These are phyloP conservation scores for Globisporangium rhizosaccharum DNA, from an alignment of 352 stramenopile genomes.

Conservation along the genomic window DNA sequence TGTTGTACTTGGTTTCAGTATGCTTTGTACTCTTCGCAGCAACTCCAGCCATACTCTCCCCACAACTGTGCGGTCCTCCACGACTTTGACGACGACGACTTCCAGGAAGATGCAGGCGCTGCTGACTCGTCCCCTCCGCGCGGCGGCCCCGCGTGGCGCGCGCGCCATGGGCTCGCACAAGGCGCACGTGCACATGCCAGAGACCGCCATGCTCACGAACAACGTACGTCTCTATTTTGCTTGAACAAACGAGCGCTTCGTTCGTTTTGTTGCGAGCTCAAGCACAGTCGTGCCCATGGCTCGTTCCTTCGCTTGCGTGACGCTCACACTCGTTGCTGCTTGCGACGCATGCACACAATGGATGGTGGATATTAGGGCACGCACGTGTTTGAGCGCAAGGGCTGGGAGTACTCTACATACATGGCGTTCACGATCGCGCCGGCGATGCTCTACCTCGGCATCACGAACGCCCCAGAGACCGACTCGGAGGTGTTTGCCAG, in stretches of 20 bases:
- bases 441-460: conserved; percentile 66
- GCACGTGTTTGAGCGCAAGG: conserved; percentile 75
- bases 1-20: too few species aligned
- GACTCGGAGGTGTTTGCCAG: conserved; percentile 80
- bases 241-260: not conserved
- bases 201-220: conserved; percentile 86
- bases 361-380: conserved; percentile 35
- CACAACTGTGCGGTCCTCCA: too few species aligned
- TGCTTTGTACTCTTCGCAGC: too few species aligned
- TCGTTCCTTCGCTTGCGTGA: not conserved
- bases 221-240: conserved; percentile 45
- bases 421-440: conserved; percentile 67
- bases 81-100: not conserved
- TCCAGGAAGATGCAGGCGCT: conserved; percentile 24
- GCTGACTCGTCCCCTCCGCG: conserved; percentile 22
- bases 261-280: too few species aligned
- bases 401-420: conserved; percentile 81
- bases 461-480: conserved; percentile 77
- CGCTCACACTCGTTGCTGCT: not conserved
- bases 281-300: not conserved
- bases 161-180: conserved; percentile 53
- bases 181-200: conserved; percentile 68
- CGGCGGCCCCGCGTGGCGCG: conserved; percentile 29
- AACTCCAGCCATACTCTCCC: too few species aligned
- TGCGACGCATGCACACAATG: not conserved